Percentiles rank a stretch among this genome's conserved stretches.
phyloP scores from a whole-genome alignment of 495 filamentous ascomycete genomes.

The Cenococcum geophilum region DNA sequence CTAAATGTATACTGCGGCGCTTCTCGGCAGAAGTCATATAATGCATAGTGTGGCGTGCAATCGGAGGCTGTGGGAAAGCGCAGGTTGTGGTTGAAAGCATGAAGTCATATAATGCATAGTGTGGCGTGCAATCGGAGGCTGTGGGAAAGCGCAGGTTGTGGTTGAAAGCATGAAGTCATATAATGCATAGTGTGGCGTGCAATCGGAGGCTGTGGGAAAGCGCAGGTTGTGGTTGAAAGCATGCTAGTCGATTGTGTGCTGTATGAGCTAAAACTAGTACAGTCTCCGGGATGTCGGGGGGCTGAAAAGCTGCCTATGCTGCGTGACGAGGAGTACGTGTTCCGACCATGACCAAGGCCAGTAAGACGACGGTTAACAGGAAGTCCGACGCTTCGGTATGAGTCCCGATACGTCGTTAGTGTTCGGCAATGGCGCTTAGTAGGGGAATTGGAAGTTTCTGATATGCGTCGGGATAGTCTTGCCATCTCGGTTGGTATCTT shows the following conservation, averaged over 20 bases:
- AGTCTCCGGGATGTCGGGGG: conserved; percentile 12
- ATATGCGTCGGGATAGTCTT: conserved; percentile 24
- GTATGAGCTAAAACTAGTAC: conserved; percentile 28
- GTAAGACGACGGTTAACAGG: conserved; percentile 24
- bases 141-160: conserved; percentile 29
- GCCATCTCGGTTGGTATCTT: conserved; percentile 35
- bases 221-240: conserved; percentile 30
- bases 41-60: conserved; percentile 16
- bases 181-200: conserved; percentile 10
- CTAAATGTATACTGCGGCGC: conserved; percentile 32
- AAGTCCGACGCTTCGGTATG: conserved; percentile 19
- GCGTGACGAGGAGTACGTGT: conserved; percentile 18
- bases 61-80: conserved; percentile 31
- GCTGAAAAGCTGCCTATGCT: conserved; percentile 12
- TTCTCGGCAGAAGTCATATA: conserved; percentile 24
- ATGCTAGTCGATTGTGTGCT: conserved; percentile 32
- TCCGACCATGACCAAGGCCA: conserved; percentile 23
- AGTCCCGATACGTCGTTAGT: conserved; percentile 10
- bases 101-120: conserved; percentile 21
- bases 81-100: conserved; percentile 31
- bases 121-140: conserved; percentile 21
- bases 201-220: conserved; percentile 31
- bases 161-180: conserved; percentile 34
- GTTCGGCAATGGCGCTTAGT: conserved; percentile 24
- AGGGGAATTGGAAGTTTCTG: conserved; percentile 18